Evolutionary conservation across 345 rosid genomes (phyloP).

Genomic region (Populus euphratica): DNA sequence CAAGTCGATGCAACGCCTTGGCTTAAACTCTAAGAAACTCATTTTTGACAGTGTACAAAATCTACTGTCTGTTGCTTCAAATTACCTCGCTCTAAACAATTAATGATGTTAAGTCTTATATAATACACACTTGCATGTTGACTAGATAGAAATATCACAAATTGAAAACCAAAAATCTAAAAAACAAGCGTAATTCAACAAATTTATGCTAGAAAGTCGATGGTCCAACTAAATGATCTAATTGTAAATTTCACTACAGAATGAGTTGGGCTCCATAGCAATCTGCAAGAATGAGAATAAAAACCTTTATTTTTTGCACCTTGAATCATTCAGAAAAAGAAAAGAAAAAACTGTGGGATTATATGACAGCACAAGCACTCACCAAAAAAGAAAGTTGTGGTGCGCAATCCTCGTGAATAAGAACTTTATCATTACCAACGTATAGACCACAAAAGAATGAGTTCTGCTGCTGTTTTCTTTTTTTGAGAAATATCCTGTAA

Average conservation of each 20-base stretch:
- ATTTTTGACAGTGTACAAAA: neutral
- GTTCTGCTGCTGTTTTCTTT: neutral
- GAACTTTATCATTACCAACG: neutral
- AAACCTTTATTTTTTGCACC: neutral
- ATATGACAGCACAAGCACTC: neutral
- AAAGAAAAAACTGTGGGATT: neutral
- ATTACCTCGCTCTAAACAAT: neutral
- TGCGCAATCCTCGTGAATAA: neutral
- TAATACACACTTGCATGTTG: neutral
- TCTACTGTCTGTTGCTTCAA: neutral
- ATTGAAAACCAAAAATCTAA: neutral
- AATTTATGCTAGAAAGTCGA: neutral
- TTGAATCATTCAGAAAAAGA: neutral
- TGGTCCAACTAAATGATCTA: neutral
- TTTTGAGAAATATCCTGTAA: neutral
- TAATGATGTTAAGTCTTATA: neutral
- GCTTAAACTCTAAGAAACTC: neutral
- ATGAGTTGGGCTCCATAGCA: neutral
- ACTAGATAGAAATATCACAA: neutral
- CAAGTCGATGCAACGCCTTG: neutral
- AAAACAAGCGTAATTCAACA: neutral
- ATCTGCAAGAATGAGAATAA: neutral
- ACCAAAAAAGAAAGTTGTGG: neutral
- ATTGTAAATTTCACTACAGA: neutral
- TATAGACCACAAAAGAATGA: neutral